A percentile compares a stretch with the other conserved stretches of the same genome.
Evolutionary conservation across 768 basidiomycete genomes (phyloP).

Genomic region (Suillus occidentalis): DNA sequence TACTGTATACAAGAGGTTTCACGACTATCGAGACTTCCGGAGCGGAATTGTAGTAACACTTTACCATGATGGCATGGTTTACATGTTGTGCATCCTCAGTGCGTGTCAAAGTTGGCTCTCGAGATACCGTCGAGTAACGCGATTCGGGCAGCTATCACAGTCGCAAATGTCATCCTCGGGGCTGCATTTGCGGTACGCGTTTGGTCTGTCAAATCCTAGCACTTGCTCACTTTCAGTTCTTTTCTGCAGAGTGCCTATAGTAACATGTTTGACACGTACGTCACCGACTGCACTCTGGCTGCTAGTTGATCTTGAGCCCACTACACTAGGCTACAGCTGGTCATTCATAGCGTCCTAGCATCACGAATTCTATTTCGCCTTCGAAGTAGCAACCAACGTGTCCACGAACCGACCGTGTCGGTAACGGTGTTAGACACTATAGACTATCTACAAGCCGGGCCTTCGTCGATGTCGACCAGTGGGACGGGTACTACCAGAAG

Average conservation of each 20-base stretch:
- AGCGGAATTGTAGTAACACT: conserved; percentile 14
- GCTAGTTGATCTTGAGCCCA: not conserved
- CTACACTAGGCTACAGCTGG: conserved; percentile 19
- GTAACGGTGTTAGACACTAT: too few species aligned
- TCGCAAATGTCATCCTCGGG: conserved; percentile 13
- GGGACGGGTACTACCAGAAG: not conserved
- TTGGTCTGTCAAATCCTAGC: not conserved
- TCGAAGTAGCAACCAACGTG: conserved; percentile 13
- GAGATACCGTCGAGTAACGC: not conserved
- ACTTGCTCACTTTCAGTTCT: not conserved
- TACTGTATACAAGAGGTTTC: conserved; percentile 4
- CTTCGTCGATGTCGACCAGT: not conserved
- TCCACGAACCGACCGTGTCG: not conserved
- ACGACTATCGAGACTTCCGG: not conserved
- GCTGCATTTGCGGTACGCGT: conserved; percentile 12
- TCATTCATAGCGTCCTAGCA: conserved; percentile 25
- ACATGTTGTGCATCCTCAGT: conserved; percentile 19
- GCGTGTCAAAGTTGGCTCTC: not conserved
- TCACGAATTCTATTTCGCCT: conserved; percentile 31
- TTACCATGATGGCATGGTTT: conserved; percentile 21
- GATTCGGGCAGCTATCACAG: conserved; percentile 11
- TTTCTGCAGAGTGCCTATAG: not conserved
- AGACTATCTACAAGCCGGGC: not conserved
- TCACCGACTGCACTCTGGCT: not conserved
- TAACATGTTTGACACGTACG: not conserved